These are phyloP conservation scores for Zasmidium cellare DNA, from an alignment of 2,329 filamentous ascomycete genomes.

Conservation along the genomic window DNA sequence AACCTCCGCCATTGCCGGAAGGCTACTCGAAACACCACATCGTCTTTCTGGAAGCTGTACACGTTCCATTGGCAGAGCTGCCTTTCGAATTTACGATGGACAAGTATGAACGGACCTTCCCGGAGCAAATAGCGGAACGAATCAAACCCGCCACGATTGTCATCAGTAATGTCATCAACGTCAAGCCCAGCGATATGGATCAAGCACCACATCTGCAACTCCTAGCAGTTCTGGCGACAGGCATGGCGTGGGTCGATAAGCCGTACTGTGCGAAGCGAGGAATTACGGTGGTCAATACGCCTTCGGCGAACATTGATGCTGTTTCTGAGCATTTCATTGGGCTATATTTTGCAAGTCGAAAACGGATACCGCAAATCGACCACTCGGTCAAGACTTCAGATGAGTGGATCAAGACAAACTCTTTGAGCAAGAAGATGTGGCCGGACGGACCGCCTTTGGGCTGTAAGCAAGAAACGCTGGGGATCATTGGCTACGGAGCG, in stretches of 20 bases:
- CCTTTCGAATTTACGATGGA: slow-evolving; percentile 22
- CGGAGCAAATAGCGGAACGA: slow-evolving; percentile 23
- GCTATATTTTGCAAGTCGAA: slow-evolving; percentile 20
- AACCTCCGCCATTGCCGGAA: slow-evolving; percentile 16
- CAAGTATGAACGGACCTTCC: slow-evolving; percentile 29
- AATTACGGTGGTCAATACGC: slow-evolving; percentile 20
- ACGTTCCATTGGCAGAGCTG: slow-evolving; percentile 17
- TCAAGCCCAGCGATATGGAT: slow-evolving; percentile 23
- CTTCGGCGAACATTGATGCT: slow-evolving; percentile 21
- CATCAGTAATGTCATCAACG: slow-evolving; percentile 21
- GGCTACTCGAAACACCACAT: slow-evolving; percentile 24
- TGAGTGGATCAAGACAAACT: slow-evolving; percentile 20
- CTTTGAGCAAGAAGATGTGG: slow-evolving; percentile 20
- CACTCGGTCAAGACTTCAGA: slow-evolving; percentile 19
- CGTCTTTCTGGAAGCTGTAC: slow-evolving; percentile 22
- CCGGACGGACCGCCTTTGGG: slow-evolving; percentile 19
- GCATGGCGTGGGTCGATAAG: slow-evolving; percentile 25
- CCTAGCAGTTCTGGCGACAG: slow-evolving; percentile 21
- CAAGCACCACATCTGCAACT: slow-evolving; percentile 21
- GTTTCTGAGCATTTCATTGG: slow-evolving; percentile 23
- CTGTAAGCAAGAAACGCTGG: slow-evolving; percentile 20
- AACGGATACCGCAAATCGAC: slow-evolving; percentile 17
- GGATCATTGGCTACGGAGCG: slow-evolving; percentile 22
- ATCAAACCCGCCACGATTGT: slow-evolving; percentile 23
- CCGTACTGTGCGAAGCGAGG: slow-evolving; percentile 19